phyloP scores from a whole-genome alignment of 164 flowering plant species.

The Chimonanthus praecox region DNA sequence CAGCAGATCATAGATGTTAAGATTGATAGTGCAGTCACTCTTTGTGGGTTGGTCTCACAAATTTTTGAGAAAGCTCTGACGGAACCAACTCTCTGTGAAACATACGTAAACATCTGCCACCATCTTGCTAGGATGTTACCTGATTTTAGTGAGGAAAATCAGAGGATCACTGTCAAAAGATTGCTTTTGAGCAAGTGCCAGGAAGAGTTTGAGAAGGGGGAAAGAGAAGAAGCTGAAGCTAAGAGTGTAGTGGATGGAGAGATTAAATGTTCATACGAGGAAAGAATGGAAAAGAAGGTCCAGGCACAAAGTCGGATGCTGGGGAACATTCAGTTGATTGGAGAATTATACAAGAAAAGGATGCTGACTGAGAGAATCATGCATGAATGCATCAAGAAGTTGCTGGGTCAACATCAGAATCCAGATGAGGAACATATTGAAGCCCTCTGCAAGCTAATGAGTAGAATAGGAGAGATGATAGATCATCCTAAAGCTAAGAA shows the following conservation, averaged over 20 bases:
- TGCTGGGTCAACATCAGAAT: slow-evolving; percentile 56
- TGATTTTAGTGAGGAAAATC: slow-evolving; percentile 52
- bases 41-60: slow-evolving; percentile 68
- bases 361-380: slow-evolving; percentile 87
- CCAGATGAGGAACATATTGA: slow-evolving; percentile 92
- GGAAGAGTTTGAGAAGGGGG: slow-evolving; percentile 86
- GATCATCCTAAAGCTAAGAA: slow-evolving; percentile 82
- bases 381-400: slow-evolving; percentile 73
- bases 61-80: slow-evolving; percentile 81
- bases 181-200: slow-evolving; percentile 78
- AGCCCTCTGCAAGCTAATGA: slow-evolving; percentile 90
- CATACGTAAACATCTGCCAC: slow-evolving; percentile 76
- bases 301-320: slow-evolving; percentile 67
- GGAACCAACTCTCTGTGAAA: slow-evolving; percentile 88
- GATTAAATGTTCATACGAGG: slow-evolving; percentile 49
- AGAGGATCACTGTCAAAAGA: slow-evolving; percentile 70
- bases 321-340: slow-evolving; percentile 78
- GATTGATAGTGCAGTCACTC: slow-evolving; percentile 60
- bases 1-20: slow-evolving; percentile 75
- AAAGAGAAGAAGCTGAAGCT: slow-evolving; percentile 78
- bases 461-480: slow-evolving; percentile 92
- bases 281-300: slow-evolving; percentile 61
- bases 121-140: slow-evolving; percentile 65
- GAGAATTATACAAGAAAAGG: slow-evolving; percentile 74
- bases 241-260: slow-evolving; percentile 61